Evolutionary conservation across 495 filamentous ascomycete genomes (phyloP).

Genomic region (Penicillium herquei): DNA sequence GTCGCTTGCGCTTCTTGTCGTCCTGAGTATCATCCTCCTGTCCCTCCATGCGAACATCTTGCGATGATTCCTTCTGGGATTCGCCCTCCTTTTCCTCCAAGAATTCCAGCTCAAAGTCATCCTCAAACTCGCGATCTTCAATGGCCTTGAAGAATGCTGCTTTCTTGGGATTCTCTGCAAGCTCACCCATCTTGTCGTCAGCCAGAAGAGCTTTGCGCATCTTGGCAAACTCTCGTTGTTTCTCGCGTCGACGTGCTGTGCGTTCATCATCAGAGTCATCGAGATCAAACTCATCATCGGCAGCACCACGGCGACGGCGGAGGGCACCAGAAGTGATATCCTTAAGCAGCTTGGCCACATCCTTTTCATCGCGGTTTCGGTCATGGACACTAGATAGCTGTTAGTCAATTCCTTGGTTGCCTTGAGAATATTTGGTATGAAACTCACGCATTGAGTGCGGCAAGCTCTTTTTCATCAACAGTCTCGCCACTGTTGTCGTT

Average conservation of each 20-base stretch:
- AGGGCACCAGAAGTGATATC: constrained; percentile 87
- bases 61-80: constrained; percentile 44
- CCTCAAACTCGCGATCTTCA: constrained; percentile 77
- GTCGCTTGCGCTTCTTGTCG: constrained; percentile 55
- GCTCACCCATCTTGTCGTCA: constrained; percentile 87
- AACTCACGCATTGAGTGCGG: constrained; percentile 85
- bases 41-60: constrained; percentile 34
- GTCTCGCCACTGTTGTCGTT: constrained; percentile 81
- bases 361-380: constrained; percentile 61
- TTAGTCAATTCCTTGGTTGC: constrained; percentile 13
- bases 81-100: constrained; percentile 52
- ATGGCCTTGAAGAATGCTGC: constrained; percentile 85
- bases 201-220: constrained; percentile 86
- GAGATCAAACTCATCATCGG: constrained; percentile 72
- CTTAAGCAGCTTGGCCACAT: constrained; percentile 83
- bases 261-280: constrained; percentile 86
- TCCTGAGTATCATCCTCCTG: constrained; percentile 25
- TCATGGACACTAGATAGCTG: constrained; percentile 33
- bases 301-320: constrained; percentile 72
- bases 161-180: constrained; percentile 88
- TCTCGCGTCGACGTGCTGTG: constrained; percentile 72
- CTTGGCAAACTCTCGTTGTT: constrained; percentile 83
- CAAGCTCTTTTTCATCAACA: constrained; percentile 74
- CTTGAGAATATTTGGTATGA: neutral
- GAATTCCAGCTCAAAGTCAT: constrained; percentile 77